phyloP scores from a whole-genome alignment of 768 basidiomycete genomes.

The Leccinum olivaceopallidum region DNA sequence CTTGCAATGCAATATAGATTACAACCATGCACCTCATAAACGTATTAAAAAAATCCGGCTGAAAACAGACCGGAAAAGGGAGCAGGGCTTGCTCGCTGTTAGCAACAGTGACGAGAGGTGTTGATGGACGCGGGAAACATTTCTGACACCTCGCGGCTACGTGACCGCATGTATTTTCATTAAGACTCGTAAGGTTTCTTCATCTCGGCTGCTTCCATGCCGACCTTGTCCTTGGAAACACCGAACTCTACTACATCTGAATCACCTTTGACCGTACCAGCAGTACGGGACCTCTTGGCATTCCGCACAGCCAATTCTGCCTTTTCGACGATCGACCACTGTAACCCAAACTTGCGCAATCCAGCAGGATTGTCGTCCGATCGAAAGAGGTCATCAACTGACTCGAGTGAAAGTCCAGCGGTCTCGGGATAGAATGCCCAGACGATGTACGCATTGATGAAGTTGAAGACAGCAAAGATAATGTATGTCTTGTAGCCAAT shows the following conservation, averaged over 20 bases:
- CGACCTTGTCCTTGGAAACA: not conserved
- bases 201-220: not conserved
- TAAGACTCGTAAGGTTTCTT: not conserved
- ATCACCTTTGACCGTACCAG: not conserved
- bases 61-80: no score
- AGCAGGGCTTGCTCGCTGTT: no score
- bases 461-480: not conserved
- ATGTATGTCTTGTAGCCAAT: constrained; percentile 13
- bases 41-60: no score
- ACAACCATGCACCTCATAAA: no score
- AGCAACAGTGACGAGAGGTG: no score
- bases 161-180: no score
- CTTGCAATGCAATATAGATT: no score
- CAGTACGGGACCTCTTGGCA: not conserved
- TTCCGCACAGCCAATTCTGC: not conserved
- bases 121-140: no score
- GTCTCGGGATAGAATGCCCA: constrained; percentile 5
- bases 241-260: not conserved
- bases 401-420: constrained; percentile 9
- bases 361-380: not conserved
- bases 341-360: not conserved
- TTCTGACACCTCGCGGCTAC: no score
- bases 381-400: constrained; percentile 5
- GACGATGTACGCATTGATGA: not conserved
- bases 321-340: constrained; percentile 1